These are phyloP conservation scores for Schwanniomyces etchellsii DNA, from an alignment of 1,139 yeast species.

Conservation along the genomic window DNA sequence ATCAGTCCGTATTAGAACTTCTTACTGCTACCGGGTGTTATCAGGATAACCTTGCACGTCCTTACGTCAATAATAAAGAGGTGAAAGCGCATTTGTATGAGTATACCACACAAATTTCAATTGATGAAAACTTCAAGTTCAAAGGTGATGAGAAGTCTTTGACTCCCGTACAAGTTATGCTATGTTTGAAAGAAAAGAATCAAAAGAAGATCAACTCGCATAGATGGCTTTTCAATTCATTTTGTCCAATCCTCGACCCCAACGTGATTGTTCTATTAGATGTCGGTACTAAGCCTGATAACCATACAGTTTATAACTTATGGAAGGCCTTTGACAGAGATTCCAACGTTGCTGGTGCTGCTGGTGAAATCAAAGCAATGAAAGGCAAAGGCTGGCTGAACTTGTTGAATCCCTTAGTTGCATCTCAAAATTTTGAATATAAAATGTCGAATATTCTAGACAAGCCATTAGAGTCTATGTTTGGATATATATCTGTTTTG, in stretches of 20 bases:
- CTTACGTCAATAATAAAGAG: slow-evolving; percentile 81
- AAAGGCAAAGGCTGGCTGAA: slow-evolving; percentile 82
- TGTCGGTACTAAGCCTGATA: slow-evolving; percentile 89
- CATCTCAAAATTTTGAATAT: slow-evolving; percentile 95
- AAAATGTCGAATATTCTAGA: slow-evolving; percentile 94
- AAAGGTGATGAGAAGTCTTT: slow-evolving; percentile 73
- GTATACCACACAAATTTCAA: slow-evolving; percentile 84
- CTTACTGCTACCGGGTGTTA: slow-evolving; percentile 92
- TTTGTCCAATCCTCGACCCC: slow-evolving; percentile 86
- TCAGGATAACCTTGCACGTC: slow-evolving; percentile 94
- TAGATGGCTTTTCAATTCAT: slow-evolving; percentile 90
- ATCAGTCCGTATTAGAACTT: slow-evolving; percentile 75
- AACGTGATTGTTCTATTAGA: slow-evolving; percentile 80
- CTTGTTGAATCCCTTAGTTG: slow-evolving; percentile 83
- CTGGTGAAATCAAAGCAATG: slow-evolving; percentile 94
- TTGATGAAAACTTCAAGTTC: slow-evolving; percentile 79
- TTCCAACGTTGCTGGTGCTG: slow-evolving; percentile 96
- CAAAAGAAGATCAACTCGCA: slow-evolving; percentile 91
- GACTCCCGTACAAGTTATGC: slow-evolving; percentile 88
- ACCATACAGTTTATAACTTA: slow-evolving; percentile 77
- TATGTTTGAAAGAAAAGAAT: slow-evolving; percentile 84
- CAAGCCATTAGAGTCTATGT: slow-evolving; percentile 88
- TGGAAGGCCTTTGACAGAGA: slow-evolving; percentile 98
- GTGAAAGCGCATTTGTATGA: slow-evolving; percentile 93
- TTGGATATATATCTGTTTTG: slow-evolving; percentile 88